These are phyloP conservation scores for Coccomyxa sp. DNA, from an alignment of 139 green algal genomes.

Conservation along the genomic window DNA sequence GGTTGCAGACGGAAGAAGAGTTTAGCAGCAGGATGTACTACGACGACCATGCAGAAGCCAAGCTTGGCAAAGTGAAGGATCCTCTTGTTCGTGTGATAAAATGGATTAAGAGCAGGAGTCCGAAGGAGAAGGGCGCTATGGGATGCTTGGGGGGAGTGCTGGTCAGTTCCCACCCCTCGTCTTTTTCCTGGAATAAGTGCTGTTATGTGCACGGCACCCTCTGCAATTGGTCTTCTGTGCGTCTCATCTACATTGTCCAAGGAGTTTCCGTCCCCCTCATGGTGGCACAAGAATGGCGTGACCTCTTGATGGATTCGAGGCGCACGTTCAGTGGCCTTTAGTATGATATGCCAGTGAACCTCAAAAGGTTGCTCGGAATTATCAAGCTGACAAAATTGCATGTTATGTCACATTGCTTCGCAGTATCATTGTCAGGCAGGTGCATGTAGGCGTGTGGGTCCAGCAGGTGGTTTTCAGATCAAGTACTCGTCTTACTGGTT, in stretches of 20 bases:
- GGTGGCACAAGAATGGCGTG: too few species aligned
- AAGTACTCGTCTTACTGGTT: neutral
- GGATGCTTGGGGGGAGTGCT: slow-evolving; percentile 40
- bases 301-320: too few species aligned
- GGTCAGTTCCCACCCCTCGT: slow-evolving; percentile 31
- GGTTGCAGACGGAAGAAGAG: neutral
- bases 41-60: slow-evolving; percentile 8
- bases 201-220: neutral
- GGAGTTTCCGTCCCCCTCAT: too few species aligned
- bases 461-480: too few species aligned
- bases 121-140: slow-evolving; percentile 54
- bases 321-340: too few species aligned
- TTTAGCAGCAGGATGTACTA: neutral
- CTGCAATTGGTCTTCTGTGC: neutral
- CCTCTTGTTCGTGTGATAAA: slow-evolving; percentile 24
- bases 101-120: slow-evolving; percentile 64
- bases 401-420: too few species aligned
- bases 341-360: too few species aligned
- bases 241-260: neutral
- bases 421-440: too few species aligned
- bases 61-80: slow-evolving; percentile 33
- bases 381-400: too few species aligned
- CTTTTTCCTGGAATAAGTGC: neutral
- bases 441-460: too few species aligned
- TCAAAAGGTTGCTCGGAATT: too few species aligned